Conservation (phyloP, 805 yeast genomes). For the Wickerhamiella siamensis region DNA sequence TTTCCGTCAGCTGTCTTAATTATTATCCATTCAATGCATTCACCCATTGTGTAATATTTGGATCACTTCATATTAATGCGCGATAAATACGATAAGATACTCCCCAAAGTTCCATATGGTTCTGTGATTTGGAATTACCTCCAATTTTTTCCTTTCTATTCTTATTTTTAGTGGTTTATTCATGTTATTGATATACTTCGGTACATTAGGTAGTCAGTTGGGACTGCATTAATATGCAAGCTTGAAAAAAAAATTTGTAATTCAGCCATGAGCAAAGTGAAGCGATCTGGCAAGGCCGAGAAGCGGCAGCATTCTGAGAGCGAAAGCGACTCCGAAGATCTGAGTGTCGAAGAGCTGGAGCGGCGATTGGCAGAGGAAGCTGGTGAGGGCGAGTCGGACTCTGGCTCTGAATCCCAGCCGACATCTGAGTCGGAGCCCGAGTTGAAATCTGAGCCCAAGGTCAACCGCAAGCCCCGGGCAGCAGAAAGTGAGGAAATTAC, state of each 20-base stretch:
- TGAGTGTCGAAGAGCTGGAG: constrained; percentile 17
- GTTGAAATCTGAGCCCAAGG: neutral
- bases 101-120: too few species aligned
- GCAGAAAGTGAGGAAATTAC: constrained; percentile 12
- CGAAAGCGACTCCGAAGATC: constrained; percentile 6
- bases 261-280: constrained; percentile 2
- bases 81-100: too few species aligned
- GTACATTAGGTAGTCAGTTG: neutral
- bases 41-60: too few species aligned
- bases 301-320: neutral
- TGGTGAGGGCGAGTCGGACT: too few species aligned
- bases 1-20: too few species aligned
- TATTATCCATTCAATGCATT: too few species aligned
- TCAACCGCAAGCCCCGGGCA: neutral
- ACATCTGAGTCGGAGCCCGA: neutral
- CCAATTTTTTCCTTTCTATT: too few species aligned
- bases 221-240: neutral
- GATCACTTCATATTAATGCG: too few species aligned
- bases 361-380: constrained; percentile 14
- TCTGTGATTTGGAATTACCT: too few species aligned
- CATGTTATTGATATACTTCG: too few species aligned
- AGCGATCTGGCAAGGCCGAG: neutral
- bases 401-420: too few species aligned
- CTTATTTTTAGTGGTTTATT: too few species aligned
- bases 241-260: neutral